Evolutionary conservation across 306 rosid species (phyloP), one percentile per base, ranked within the genome.

Genomic region (Prunus fruticosa): DNA sequence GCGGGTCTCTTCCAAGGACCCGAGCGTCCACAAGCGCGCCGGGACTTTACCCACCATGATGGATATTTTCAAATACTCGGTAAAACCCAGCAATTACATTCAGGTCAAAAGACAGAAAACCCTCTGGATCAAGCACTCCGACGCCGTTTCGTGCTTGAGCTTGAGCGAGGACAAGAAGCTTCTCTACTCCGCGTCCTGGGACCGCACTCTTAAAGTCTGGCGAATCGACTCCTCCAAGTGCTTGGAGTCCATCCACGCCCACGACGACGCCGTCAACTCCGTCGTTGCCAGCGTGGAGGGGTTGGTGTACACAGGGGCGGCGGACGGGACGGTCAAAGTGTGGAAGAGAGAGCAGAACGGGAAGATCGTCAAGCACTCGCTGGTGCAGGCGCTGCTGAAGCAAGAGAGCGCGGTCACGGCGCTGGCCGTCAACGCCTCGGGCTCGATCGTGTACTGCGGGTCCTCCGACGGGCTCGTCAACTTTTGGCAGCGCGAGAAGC

Each of bases 321-420:
- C 98, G 0, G 98, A 95, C 61, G 98, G 98, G 0, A 92, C 93
- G 1, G 98, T 93, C 5, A 92, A 89, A 81, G 82, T 88, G 14
- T 94, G 97, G 98, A 38, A 71, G 74, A 82, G 85, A 6, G 91
- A 92, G 78, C 27, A 50, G 4, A 82, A 50, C 0, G 87, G 87
- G 60, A 87, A 88, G 63, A 77, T 63, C 2, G 76, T 80, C 6
- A 90, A 88, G 64, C 99, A 96, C 73, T 34, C 76, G 18, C 22
- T 77, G 25, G 84, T 62, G 11, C 80, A 89, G 66, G 88, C 90
- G 27, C 81, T 96, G 51, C 53, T 96, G 53, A 87, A 88, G 82
- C 98, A 92, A 50, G 98, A 96, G 62, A 89, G 91, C 20, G 97
- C 99, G 1, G 93, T 96, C 4, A 96, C 98, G 0, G 90, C 99